These are phyloP conservation scores for Paramecium sonneborni DNA, from an alignment of 73 alveolate species.

Conservation along the genomic window DNA sequence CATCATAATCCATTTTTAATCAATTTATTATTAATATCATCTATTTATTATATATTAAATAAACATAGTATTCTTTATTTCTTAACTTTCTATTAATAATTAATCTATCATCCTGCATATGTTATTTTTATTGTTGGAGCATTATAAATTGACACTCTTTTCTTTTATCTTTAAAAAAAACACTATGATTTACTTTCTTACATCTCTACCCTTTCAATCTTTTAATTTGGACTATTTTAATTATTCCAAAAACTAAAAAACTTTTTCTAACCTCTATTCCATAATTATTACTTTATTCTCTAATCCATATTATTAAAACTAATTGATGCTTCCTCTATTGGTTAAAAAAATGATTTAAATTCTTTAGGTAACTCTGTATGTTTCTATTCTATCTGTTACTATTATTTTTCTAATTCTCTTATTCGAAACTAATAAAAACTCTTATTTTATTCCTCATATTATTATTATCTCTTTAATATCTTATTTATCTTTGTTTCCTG, in stretches of 20 bases:
- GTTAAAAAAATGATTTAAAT: neutral
- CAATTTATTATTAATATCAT: neutral
- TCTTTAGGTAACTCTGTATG: neutral
- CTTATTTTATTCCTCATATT: neutral
- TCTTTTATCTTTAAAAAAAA: neutral
- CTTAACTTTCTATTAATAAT: neutral
- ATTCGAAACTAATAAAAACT: neutral
- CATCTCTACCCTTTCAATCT: neutral
- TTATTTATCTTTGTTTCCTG: neutral
- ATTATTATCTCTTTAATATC: neutral
- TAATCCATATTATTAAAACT: neutral
- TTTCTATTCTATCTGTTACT: neutral
- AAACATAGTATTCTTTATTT: too few species aligned
- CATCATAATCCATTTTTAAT: constrained; percentile 21
- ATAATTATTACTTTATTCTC: neutral
- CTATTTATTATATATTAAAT: neutral
- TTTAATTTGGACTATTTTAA: neutral
- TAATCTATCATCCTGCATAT: neutral
- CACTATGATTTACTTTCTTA: neutral
- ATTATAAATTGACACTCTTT: neutral
- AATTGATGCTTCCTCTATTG: neutral
- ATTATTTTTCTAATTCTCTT: neutral
- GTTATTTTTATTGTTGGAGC: neutral
- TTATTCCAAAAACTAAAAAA: neutral
- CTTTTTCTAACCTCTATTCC: neutral